phyloP scores from a whole-genome alignment of 2,329 filamentous ascomycete species.

The Neophaeococcomyces aloes region DNA sequence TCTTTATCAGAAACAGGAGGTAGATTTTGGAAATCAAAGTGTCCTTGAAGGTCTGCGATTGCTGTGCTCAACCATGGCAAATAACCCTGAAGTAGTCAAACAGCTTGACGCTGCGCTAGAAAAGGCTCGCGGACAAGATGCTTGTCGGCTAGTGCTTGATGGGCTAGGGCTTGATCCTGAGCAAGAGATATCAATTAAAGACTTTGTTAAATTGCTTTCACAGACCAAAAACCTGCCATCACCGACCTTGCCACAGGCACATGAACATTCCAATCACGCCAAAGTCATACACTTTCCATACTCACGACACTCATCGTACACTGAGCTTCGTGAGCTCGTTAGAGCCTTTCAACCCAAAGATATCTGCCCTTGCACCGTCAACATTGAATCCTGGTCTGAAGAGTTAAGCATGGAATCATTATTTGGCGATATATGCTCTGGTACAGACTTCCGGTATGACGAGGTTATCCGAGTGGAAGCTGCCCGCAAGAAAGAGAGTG shows the following conservation, averaged over 20 bases:
- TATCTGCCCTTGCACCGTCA: slow-evolving; percentile 71
- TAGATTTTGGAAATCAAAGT: slow-evolving; percentile 45
- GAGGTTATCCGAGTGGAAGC: slow-evolving; percentile 41
- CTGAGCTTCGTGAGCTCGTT: slow-evolving; percentile 64
- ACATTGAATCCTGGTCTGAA: slow-evolving; percentile 53
- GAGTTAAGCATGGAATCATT: slow-evolving; percentile 54
- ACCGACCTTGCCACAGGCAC: not conserved
- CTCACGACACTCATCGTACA: slow-evolving; percentile 78
- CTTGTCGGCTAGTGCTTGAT: slow-evolving; percentile 29
- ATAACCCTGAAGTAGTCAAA: slow-evolving; percentile 23
- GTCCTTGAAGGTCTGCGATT: slow-evolving; percentile 43
- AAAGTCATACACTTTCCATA: slow-evolving; percentile 57
- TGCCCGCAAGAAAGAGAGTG: slow-evolving; percentile 4
- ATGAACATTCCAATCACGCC: not conserved
- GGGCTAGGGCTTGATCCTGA: slow-evolving; percentile 29
- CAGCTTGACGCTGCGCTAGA: slow-evolving; percentile 25
- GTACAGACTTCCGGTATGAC: slow-evolving; percentile 55
- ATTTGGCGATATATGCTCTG: slow-evolving; percentile 61
- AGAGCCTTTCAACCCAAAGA: slow-evolving; percentile 60
- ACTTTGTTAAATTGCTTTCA: slow-evolving; percentile 21
- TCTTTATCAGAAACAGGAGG: slow-evolving; percentile 55
- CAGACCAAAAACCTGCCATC: not conserved
- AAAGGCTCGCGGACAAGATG: slow-evolving; percentile 27
- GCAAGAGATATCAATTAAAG: slow-evolving; percentile 28
- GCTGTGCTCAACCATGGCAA: slow-evolving; percentile 36